Evolutionary conservation across 345 rosid species (phyloP), one percentile per base, ranked within the genome.

Genomic region (Clarkia xantiana): DNA sequence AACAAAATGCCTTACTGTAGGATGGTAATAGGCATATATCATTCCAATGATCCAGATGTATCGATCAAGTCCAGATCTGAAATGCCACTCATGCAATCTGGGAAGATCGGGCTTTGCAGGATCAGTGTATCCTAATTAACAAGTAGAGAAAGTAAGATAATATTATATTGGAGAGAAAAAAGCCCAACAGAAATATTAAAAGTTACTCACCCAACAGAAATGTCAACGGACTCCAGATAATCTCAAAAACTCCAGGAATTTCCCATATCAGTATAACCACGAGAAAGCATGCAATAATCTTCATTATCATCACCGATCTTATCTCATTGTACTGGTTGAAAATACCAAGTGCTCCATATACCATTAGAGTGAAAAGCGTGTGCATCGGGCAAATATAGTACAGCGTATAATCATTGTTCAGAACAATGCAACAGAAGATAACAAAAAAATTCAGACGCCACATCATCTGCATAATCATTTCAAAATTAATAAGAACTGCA

Each of bases 381-480:
- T 91, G 96, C 98, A 91, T 91, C 45, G 98, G 96, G 63, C 96
- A 91, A 63, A 86, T 91, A 62, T 91, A 91, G 62, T 86, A 91
- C 57, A 91, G 62, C 96, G 80, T 78, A 59, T 86, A 91, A 60
- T 91, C 95, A 54, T 91, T 91, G 87, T 80, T 74, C 62, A 91
- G 96, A 67, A 86, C 71, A 68, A 86, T 61, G 64, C 96, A 91
- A 72, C 84, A 70, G 62, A 91, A 84, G 56, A 82, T 84, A 61
- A 91, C 98, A 20, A 80, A 81, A 76, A 86, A 80, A 58, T 91
- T 91, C 18, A 91, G 87, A 67, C 96, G 81, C 98, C 96, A 91
- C 98, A 91, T 91, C 98, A 91, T 91, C 98, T 86, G 86, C 74
- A 75, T 57, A 40, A 49, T 54, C 43, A 71, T 61, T 45, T 25